phyloP scores from a whole-genome alignment of 768 basidiomycete genomes.

The Agaricus subrufescens region DNA sequence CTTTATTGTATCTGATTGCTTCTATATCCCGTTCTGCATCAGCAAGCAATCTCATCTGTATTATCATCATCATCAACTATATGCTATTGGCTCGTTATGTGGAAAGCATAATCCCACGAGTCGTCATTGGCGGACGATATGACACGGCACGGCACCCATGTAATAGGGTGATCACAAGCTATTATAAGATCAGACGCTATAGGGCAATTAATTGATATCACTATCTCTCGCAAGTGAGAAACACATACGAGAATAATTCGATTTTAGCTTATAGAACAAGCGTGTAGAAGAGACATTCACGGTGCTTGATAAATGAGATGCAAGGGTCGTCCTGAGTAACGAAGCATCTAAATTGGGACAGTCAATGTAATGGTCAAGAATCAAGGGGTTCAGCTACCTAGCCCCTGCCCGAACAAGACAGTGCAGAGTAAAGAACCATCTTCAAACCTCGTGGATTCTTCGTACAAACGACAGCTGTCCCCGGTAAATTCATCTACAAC shows the following conservation, averaged over 20 bases:
- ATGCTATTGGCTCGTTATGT: constrained; percentile 22
- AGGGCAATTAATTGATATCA: background rate
- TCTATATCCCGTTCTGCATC: background rate
- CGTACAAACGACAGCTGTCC: background rate
- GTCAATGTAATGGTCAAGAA: background rate
- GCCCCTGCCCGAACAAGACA: constrained; percentile 2
- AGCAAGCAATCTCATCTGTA: background rate
- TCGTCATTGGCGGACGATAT: constrained; percentile 38
- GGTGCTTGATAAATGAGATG: background rate
- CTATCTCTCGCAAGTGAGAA: background rate
- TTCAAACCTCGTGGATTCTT: constrained; percentile 1
- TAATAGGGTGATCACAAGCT: constrained; percentile 27
- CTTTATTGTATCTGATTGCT: background rate
- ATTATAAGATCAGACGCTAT: background rate
- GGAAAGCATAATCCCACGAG: constrained; percentile 56
- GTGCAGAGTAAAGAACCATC: background rate
- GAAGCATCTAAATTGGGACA: background rate
- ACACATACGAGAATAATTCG: constrained; percentile 22
- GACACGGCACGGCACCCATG: constrained; percentile 46
- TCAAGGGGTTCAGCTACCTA: constrained; percentile 9
- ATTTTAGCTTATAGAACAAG: constrained; percentile 36
- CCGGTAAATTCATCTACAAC: background rate
- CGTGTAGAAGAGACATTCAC: constrained; percentile 34
- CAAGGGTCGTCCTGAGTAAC: background rate
- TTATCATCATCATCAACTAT: background rate